Base-by-base conservation (phyloP, 495 filamentous ascomycete species). In the Hypoxylon lenormandii region DNA sequence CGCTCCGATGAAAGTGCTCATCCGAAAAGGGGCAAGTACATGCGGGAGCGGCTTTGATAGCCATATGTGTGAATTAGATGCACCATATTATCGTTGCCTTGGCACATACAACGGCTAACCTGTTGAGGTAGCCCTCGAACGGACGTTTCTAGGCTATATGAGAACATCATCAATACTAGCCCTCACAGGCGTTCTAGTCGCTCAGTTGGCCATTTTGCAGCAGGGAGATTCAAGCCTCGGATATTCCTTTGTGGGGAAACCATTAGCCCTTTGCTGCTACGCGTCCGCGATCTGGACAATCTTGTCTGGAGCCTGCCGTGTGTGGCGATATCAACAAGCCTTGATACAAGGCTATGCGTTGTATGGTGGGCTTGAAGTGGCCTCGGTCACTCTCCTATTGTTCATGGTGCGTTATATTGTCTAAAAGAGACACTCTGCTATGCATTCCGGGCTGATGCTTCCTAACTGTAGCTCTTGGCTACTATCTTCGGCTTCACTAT, bases 61-160 rank as follows among this genome's bases (percentile, higher is more conserved):
- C 43, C 62, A 22, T 62, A 69, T 59, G 38, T 30, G 54, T 38
- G 48, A 48, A 62, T 62, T 49, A 50, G 53, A 57, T 61, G 40
- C 46, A 65, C 30, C 51, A 66, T 55, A 49, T 63, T 38, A 47
- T 45, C 42, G 58, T 60, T 40, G 38, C 54, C 67, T 62, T 57
- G 73, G 62, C 55, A 37, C 26, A 36, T 30, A 15, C 49, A 48
- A 23, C 68, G 58, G 52, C 36, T 71, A 62, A 66, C 62, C 47
- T 26, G 10, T 63, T 61, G 19, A 69, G 50, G 47, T 73, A 94
- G 92, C 91, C 26, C 82, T 92, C 22, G 90, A 95, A 77, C 82
- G 91, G 60, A 95, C 91, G 33, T 94, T 90, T 74, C 87, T 94
- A 45, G 87, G 83, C 50, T 94, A 93, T 77, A 82, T 92, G 42